Evolutionary conservation across 495 filamentous ascomycete species (phyloP).

Genomic region (Penicillium manginii): DNA sequence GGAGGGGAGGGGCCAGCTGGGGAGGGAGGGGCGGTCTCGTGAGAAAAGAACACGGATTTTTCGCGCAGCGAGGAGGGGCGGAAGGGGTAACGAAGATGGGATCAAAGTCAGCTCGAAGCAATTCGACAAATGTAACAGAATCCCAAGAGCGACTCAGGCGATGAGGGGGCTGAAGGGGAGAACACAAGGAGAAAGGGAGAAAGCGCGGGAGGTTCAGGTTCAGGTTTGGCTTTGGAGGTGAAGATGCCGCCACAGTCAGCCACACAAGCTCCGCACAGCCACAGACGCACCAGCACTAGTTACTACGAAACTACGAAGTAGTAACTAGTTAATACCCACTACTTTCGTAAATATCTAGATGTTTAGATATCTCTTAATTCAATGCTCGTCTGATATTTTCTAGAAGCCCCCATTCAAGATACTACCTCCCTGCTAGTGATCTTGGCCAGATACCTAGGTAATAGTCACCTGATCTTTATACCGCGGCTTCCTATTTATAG

Average conservation of each 20-base stretch:
- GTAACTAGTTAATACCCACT: no score
- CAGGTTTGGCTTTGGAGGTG: slow-evolving; percentile 25
- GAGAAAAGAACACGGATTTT: slow-evolving; percentile 31
- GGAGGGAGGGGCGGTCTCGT: slow-evolving; percentile 48
- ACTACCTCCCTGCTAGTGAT: no score
- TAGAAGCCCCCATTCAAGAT: no score
- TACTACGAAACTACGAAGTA: no score
- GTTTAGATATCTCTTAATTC: no score
- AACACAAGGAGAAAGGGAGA: slow-evolving; percentile 29
- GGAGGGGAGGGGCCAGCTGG: slow-evolving; percentile 40
- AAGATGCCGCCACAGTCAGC: slow-evolving; percentile 26
- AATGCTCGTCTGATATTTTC: no score
- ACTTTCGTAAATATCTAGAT: no score
- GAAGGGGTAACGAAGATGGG: slow-evolving; percentile 13
- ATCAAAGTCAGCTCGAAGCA: slow-evolving; percentile 9
- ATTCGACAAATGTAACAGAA: not conserved
- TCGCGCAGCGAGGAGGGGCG: slow-evolving; percentile 20
- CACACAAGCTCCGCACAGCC: not conserved
- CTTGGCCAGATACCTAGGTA: no score
- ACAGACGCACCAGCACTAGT: no score
- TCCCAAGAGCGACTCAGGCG: slow-evolving; percentile 29
- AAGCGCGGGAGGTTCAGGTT: slow-evolving; percentile 34
- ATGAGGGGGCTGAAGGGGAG: slow-evolving; percentile 21
- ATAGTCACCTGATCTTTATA: no score
- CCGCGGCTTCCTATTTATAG: no score